Base-by-base conservation (phyloP, 257 asterid genomes). In the Thymus mandschuricus region DNA sequence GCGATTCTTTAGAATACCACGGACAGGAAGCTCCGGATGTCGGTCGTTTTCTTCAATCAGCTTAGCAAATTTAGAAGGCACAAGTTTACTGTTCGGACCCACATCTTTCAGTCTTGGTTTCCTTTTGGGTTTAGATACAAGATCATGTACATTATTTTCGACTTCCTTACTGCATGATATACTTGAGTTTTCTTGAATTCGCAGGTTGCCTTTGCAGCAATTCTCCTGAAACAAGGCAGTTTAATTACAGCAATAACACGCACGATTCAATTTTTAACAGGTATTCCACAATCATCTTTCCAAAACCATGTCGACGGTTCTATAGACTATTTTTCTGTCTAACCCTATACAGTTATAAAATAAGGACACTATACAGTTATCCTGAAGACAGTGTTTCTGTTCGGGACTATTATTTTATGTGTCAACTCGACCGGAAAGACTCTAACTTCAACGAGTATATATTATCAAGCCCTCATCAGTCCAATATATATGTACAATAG, bases 191-290 rank as follows among this genome's bases (percentile, higher is more conserved):
- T 69, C 84, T 64, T 81, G 81, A 76, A 75, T 70, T 63, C 59
- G 88, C 73, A 63, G 73, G 75, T 78, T 82, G 75, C 52, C 66
- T 77, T 75, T 77, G 29, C 54, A 50, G 67, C 38, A 38, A 41
- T 79, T 86, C 29, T 77, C 92, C 96, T 87, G 89, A 76, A 69
- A 80, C 30, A 5, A 38, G 28, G 34, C 10, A 66, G 29, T 72
- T 40, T 31, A 35, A 35, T 35, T 3, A 44, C 45, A 60, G 2
- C 10, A 40, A 43, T 31, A 45, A 35, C 40, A 35, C 5, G 59
- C 34, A 12, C 34, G 35, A 33, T 70, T 70, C 68, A 34, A 44
- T 58, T 38, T 70, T n/a, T 48, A 12, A 8, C 11, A 27, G 69
- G 49, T 31, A 59, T 15, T 60, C 50, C 8, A 29, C 11, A 28